Conservation (phyloP, 768 basidiomycete species). For the Russula compacta region DNA sequence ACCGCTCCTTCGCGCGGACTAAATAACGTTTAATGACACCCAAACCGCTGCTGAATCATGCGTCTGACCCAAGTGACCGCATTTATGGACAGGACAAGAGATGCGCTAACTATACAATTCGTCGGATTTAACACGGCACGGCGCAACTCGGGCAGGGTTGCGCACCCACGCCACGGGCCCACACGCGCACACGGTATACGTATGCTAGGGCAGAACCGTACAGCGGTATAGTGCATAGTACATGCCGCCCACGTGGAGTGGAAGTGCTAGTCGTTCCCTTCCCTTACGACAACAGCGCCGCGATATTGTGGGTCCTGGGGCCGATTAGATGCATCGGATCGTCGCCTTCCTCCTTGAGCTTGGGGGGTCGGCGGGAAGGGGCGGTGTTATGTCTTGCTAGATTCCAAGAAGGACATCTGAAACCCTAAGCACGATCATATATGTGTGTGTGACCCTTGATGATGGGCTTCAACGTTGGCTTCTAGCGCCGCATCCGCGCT, state of each 20-base stretch:
- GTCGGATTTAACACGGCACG: neutral
- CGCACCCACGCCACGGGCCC: neutral
- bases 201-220: too few relatives aligned
- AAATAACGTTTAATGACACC: neutral
- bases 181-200: neutral
- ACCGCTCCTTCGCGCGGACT: neutral
- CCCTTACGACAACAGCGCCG: neutral
- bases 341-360: neutral
- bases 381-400: too few relatives aligned
- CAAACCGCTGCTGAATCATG: neutral
- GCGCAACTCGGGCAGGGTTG: neutral
- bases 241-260: too few relatives aligned
- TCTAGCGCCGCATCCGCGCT: neutral
- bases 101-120: neutral
- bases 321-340: neutral
- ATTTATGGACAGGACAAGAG: neutral
- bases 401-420: neutral
- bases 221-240: too few relatives aligned
- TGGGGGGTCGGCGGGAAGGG: too few relatives aligned
- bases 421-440: neutral
- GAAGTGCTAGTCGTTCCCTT: neutral
- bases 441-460: too few relatives aligned
- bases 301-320: neutral
- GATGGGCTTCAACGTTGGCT: neutral
- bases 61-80: neutral